phyloP scores from a whole-genome alignment of 2,329 filamentous ascomycete species.

The Paecilomyces formosus region DNA sequence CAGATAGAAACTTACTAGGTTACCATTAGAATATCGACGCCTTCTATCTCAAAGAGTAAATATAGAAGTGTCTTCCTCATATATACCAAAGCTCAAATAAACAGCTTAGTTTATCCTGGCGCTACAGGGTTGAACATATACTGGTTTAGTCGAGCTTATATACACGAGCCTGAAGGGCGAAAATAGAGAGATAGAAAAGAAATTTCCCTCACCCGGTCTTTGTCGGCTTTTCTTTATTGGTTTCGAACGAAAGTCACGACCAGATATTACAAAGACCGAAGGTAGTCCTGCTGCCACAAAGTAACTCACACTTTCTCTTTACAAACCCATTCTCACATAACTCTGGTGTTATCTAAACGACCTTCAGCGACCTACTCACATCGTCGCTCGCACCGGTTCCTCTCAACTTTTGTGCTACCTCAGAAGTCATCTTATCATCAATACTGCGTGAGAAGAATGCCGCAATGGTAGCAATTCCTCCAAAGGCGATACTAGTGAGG shows the following conservation, averaged over 20 bases:
- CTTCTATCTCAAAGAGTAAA: too few relatives aligned
- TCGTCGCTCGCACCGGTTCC: conserved; percentile 5
- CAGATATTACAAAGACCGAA: too few relatives aligned
- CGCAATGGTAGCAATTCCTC: conserved; percentile 7
- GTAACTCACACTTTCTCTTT: neutral
- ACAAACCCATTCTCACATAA: neutral
- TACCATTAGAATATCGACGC: too few relatives aligned
- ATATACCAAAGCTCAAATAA: too few relatives aligned
- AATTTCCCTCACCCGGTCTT: neutral
- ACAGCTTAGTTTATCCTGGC: too few relatives aligned
- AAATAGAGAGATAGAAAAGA: too few relatives aligned
- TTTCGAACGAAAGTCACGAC: neutral
- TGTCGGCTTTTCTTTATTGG: neutral
- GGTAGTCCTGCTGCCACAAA: too few relatives aligned
- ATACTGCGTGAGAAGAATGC: conserved; percentile 3
- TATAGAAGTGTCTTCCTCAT: too few relatives aligned
- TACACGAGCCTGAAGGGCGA: too few relatives aligned
- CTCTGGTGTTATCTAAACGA: neutral
- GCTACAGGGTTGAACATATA: too few relatives aligned
- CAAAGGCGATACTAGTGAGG: conserved; percentile 12
- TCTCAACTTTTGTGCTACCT: conserved; percentile 4
- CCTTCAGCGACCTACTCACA: neutral
- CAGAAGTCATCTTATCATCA: conserved; percentile 3
- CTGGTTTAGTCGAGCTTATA: too few relatives aligned
- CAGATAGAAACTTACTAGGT: too few relatives aligned